phyloP scores from a whole-genome alignment of 1,284 basidiomycete species.

The Golubevia pallescens region DNA sequence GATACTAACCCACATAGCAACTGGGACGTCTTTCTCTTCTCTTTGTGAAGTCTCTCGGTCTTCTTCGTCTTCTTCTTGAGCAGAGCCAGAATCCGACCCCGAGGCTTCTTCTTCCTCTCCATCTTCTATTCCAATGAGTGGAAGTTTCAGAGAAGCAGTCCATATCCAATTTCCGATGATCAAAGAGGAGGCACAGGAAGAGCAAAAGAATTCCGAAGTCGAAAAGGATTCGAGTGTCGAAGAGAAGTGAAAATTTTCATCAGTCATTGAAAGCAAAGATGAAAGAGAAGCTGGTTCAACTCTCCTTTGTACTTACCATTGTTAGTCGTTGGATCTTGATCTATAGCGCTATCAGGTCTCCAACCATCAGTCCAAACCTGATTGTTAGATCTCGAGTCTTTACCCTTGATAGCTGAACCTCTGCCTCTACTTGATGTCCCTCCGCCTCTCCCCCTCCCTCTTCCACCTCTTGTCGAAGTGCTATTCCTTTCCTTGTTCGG shows the following conservation, averaged over 20 bases:
- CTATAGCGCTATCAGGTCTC: conserved; percentile 34
- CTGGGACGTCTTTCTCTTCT: conserved; percentile 22
- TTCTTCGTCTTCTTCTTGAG: neutral
- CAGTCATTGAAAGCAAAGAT: too few species aligned
- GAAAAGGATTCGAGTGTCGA: too few species aligned
- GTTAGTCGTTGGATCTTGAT: conserved; percentile 3
- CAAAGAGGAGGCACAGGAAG: too few species aligned
- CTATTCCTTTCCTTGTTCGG: conserved; percentile 18
- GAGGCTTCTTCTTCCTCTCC: neutral
- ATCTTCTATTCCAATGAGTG: too few species aligned
- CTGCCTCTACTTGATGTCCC: conserved; percentile 15
- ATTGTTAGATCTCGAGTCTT: neutral
- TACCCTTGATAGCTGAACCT: conserved; percentile 13
- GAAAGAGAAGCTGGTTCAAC: too few species aligned
- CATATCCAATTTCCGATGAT: too few species aligned
- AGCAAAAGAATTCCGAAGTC: too few species aligned
- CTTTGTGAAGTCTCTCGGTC: neutral
- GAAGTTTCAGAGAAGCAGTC: too few species aligned
- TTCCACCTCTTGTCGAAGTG: conserved; percentile 9
- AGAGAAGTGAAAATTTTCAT: neutral
- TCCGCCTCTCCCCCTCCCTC: conserved; percentile 16
- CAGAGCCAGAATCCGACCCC: neutral
- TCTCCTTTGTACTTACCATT: too few species aligned
- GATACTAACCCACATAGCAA: conserved; percentile 43
- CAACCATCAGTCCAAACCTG: conserved; percentile 11